Conservation (phyloP, 371 early-diverging fungal genomes). For the Syncephalastrum monosporum region DNA sequence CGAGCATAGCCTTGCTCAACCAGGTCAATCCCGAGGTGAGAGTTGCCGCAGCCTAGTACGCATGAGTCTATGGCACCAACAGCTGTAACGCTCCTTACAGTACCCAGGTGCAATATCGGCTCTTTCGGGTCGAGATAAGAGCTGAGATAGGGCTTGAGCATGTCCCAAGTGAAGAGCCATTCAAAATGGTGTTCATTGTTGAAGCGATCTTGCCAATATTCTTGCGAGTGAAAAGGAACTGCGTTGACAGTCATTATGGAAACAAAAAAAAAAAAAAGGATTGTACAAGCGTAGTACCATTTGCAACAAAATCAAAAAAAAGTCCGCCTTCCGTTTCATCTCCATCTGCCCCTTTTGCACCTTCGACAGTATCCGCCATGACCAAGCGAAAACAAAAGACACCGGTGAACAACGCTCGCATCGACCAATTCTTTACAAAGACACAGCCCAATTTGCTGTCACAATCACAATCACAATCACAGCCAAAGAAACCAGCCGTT, state of each 20-base stretch:
- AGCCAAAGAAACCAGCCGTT: too few relatives aligned
- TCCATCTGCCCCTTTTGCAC: too few relatives aligned
- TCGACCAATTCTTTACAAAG: too few relatives aligned
- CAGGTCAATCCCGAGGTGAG: conserved; percentile 44
- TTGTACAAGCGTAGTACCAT: too few relatives aligned
- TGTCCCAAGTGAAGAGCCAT: conserved; percentile 32
- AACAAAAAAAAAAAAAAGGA: neutral
- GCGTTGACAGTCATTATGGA: conserved; percentile 20
- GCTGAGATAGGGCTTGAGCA: conserved; percentile 13
- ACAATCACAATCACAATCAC: too few relatives aligned
- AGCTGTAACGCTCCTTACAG: neutral
- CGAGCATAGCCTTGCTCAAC: conserved; percentile 28
- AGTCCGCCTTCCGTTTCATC: too few relatives aligned
- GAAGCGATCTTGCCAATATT: conserved; percentile 51
- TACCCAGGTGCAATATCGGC: conserved; percentile 35
- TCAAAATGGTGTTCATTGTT: conserved; percentile 46
- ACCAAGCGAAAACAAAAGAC: too few relatives aligned
- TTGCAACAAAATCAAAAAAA: too few relatives aligned
- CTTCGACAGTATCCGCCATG: too few relatives aligned
- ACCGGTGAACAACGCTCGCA: too few relatives aligned
- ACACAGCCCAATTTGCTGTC: too few relatives aligned
- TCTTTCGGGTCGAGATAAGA: conserved; percentile 23
- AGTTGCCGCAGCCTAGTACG: conserved; percentile 55
- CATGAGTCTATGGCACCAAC: neutral
- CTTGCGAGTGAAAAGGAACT: conserved; percentile 39